phyloP scores from a whole-genome alignment of 352 stramenopile species.

The Phytophthora uliginosa region DNA sequence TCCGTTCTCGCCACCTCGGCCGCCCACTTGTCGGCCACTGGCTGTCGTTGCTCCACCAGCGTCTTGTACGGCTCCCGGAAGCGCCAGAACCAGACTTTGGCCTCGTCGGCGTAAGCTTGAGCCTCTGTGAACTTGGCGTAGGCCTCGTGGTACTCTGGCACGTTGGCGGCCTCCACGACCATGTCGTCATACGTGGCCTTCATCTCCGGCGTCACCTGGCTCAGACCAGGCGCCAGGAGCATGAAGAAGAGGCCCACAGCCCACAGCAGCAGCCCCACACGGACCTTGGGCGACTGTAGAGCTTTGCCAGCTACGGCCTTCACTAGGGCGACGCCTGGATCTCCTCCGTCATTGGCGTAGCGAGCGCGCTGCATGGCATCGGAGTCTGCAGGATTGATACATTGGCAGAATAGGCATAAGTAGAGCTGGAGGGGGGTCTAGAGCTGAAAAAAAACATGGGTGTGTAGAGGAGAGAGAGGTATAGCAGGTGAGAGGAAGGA shows the following conservation, averaged over 20 bases:
- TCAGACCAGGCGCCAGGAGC: slow-evolving; percentile 71
- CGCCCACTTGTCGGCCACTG: slow-evolving; percentile 68
- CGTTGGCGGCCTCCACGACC: slow-evolving; percentile 79
- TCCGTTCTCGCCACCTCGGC: slow-evolving; percentile 67
- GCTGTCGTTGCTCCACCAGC: slow-evolving; percentile 66
- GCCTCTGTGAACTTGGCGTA: slow-evolving; percentile 63
- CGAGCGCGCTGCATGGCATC: slow-evolving; percentile 41
- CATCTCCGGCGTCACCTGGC: slow-evolving; percentile 78
- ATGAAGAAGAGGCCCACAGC: slow-evolving; percentile 88
- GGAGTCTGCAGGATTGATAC: slow-evolving; percentile 24
- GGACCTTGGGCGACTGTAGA: slow-evolving; percentile 71
- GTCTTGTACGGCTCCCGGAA: slow-evolving; percentile 82
- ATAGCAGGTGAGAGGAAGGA: slow-evolving; percentile 5
- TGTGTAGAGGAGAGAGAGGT: slow-evolving; percentile 5
- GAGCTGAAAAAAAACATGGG: neutral
- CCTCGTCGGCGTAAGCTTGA: slow-evolving; percentile 68
- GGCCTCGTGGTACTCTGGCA: slow-evolving; percentile 83
- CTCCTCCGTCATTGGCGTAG: slow-evolving; percentile 27
- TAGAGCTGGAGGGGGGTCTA: slow-evolving; percentile 14
- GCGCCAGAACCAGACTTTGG: slow-evolving; percentile 91
- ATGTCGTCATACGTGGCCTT: slow-evolving; percentile 82
- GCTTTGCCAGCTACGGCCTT: slow-evolving; percentile 63
- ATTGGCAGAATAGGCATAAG: slow-evolving; percentile 12
- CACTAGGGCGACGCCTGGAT: slow-evolving; percentile 64
- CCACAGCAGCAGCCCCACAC: slow-evolving; percentile 75